Percentiles rank a stretch among this genome's conserved stretches.
phyloP scores from a whole-genome alignment of 768 basidiomycete species.

The Coprinopsis sp. region DNA sequence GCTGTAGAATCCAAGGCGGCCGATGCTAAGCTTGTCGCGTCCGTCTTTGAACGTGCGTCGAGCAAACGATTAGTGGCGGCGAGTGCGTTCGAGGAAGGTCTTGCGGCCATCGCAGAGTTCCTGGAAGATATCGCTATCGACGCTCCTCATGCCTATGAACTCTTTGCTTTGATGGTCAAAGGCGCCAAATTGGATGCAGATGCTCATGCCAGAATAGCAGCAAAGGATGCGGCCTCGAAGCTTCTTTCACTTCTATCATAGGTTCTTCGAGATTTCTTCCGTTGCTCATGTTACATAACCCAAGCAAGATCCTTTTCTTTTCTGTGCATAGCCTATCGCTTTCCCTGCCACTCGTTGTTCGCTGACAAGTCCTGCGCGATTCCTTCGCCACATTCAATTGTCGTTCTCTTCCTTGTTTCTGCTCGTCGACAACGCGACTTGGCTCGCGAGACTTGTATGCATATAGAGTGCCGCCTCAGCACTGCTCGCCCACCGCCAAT shows the following conservation, averaged over 20 bases:
- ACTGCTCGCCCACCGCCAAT: no score
- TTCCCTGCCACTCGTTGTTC: neutral
- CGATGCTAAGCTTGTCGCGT: conserved; percentile 72
- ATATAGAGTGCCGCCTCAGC: no score
- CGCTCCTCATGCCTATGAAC: conserved; percentile 77
- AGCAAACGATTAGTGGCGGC: conserved; percentile 56
- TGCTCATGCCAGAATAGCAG: conserved; percentile 48
- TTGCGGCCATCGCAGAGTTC: conserved; percentile 62
- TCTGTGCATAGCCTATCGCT: conserved; percentile 1
- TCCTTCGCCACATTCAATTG: neutral
- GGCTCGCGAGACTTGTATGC: no score
- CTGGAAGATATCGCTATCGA: conserved; percentile 90
- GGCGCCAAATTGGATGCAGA: conserved; percentile 65
- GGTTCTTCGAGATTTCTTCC: conserved; percentile 13
- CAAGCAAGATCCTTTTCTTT: conserved; percentile 6
- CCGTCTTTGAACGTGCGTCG: conserved; percentile 62
- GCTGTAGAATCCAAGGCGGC: conserved; percentile 81
- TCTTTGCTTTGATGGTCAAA: conserved; percentile 71
- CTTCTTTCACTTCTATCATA: conserved; percentile 58
- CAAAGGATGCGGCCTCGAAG: conserved; percentile 55
- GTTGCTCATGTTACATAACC: conserved; percentile 1
- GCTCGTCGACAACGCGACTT: neutral
- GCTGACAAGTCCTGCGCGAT: neutral
- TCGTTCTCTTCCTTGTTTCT: conserved; percentile 2
- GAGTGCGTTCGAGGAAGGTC: conserved; percentile 70